Conservation (phyloP, 441 rosid species). For the Brassica hybrid region DNA sequence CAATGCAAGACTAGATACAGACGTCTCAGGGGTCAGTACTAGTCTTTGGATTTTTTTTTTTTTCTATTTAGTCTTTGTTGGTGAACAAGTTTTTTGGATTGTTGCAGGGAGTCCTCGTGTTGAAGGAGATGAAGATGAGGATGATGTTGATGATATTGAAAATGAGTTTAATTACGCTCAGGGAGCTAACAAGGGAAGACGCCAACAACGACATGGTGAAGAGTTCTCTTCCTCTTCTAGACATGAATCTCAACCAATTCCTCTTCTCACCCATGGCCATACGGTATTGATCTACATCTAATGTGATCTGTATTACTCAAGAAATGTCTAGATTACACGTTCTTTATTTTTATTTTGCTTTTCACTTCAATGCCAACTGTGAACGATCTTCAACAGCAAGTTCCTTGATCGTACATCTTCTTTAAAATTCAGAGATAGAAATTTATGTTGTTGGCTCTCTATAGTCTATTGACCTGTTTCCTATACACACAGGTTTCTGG, state of each 20-base stretch:
- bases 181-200: slow-evolving; percentile 62
- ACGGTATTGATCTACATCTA: slow-evolving; percentile 50
- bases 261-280: slow-evolving; percentile 90
- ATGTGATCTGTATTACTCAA: slow-evolving; percentile 15
- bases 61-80: slow-evolving; percentile 7
- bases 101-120: slow-evolving; percentile 84
- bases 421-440: too few relatives aligned
- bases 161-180: slow-evolving; percentile 84
- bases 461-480: slow-evolving; percentile 14
- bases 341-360: slow-evolving; percentile 5
- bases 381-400: neutral
- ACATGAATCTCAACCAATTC: slow-evolving; percentile 93
- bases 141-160: slow-evolving; percentile 91
- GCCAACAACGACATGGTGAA: slow-evolving; percentile 82
- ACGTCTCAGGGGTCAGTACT: slow-evolving; percentile 76
- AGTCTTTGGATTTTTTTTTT: neutral
- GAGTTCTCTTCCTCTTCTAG: slow-evolving; percentile 88
- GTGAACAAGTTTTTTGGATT: slow-evolving; percentile 21
- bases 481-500: slow-evolving; percentile 74
- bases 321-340: neutral
- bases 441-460: slow-evolving; percentile 12
- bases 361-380: slow-evolving; percentile 9
- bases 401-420: neutral
- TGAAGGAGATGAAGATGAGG: slow-evolving; percentile 96
- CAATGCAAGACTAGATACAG: slow-evolving; percentile 95